phyloP scores from a whole-genome alignment of 73 alveolate species.

The Paramecium caudatum region DNA sequence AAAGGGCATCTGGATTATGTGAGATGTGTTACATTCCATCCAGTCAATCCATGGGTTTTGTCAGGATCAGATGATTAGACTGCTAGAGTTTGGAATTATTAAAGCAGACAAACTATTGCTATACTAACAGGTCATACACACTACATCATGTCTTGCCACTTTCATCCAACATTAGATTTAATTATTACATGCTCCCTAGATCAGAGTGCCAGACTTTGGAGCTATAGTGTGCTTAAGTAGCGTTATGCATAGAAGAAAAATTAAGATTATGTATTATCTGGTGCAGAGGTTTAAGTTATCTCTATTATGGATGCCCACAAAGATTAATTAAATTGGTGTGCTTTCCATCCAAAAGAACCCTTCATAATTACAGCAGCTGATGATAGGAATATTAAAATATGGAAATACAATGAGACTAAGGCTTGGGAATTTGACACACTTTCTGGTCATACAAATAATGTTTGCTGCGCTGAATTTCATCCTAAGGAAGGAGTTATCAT shows the following conservation, averaged over 20 bases:
- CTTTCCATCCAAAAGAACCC: conserved; percentile 89
- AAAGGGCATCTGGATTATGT: conserved; percentile 98
- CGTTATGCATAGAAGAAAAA: conserved; percentile 49
- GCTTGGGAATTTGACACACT: conserved; percentile 93
- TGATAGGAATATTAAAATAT: conserved; percentile 89
- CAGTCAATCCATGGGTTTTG: conserved; percentile 98
- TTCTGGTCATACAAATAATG: conserved; percentile 91
- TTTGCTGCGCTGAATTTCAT: conserved; percentile 91
- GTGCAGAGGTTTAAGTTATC: conserved; percentile 89
- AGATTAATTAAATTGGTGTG: conserved; percentile 93
- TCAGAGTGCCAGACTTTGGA: conserved; percentile 97
- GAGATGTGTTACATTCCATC: conserved; percentile 98
- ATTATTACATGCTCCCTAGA: conserved; percentile 97
- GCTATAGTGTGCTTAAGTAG: background rate
- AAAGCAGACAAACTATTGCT: conserved; percentile 87
- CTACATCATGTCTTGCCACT: conserved; percentile 98
- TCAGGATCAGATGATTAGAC: conserved; percentile 87
- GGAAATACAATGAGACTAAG: conserved; percentile 91
- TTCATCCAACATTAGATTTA: conserved; percentile 96
- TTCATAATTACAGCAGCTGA: conserved; percentile 91
- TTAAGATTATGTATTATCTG: conserved; percentile 51
- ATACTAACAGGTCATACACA: conserved; percentile 98
- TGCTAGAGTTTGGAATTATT: conserved; percentile 99
- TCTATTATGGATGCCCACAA: conserved; percentile 96
- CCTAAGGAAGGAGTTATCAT: conserved; percentile 89